Evolutionary conservation across 108 stramenopile species (phyloP), one percentile per base, ranked within the genome.

Genomic region (Asterionellopsis glacialis): DNA sequence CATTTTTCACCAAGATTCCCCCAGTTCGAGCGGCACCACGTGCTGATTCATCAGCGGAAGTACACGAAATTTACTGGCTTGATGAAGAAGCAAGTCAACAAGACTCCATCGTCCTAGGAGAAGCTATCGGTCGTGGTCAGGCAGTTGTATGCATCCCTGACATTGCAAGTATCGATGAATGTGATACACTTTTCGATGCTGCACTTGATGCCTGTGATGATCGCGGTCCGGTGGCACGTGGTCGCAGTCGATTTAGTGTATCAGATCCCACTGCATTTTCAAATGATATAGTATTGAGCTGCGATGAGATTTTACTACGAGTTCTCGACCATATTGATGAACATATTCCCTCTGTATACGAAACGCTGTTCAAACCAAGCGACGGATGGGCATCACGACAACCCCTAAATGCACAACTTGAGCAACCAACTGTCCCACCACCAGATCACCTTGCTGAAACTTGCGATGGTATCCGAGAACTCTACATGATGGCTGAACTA

Each of bases 271-370:
- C 12, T 15, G 33, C 26, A 27, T 62, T 62, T 62, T 40, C 41
- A 11, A n/a, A 15, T 16, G 39, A 41, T 5, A 38, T 57, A 7
- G 61, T 62, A 13, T 27, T 62, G 24, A 49, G 33, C n/a, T 23
- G 43, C 12, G 61, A 62, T 43, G 61, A 62, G 50, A 62, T 62
- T 13, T 40, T 62, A 49, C 16, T 49, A 14, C 23, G 61, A 28
- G 61, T 62, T 33, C 26, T 62, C 43, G 61, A 62, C 25, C 43
- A 62, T n/a, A 9, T 62, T 12, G 63, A 64, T 11, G 57, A 70
- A 2, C 18, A 45, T 23, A 59, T 65, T 21, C 69, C 69, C 0
- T 64, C 63, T 15, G 65, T 70, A 18, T 64, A 50, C 42, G 40
- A 56, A 57, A 26, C 56, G 26, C 55, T 70, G 23, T 70, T 70